Base-by-base conservation (phyloP, 345 rosid species). In the Physaria fendleri region DNA sequence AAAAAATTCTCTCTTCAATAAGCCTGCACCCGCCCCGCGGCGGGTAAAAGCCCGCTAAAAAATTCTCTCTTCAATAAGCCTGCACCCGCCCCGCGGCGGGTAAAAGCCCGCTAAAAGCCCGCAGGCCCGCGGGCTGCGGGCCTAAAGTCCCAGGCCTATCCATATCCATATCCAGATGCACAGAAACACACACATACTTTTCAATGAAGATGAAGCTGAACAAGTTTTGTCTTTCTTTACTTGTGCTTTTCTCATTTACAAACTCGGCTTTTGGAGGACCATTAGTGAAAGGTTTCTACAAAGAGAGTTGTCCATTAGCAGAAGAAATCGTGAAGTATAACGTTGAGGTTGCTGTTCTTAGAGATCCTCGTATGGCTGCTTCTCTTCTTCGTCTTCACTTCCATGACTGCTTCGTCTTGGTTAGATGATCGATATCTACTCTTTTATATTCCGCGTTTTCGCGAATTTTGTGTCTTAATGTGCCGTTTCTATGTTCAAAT, bases 341-440 rank as follows among this genome's bases (percentile, higher is more conserved):
- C 50, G 83, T 90, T 0, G 81, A 77, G 62, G 68, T 65, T 41
- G 95, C 88, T 0, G 75, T 87, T 30, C 69, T 74, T 14, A 79
- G 64, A 73, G 79, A 83, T 67, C 97, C 97, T 51, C 78, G 91
- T 5, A 78, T 83, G 80, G 95, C 95, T 0, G 95, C 91, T 20
- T 82, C 87, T n/a, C 79, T 90, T 29, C 87, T 87, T 34, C 83
- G 95, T 24, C 63, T 90, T 39, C 95, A 90, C 32, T 90, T 85
- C 48, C 96, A 90, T 20, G 97, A 90, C 59, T 90, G 97, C 62
- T 83, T 90, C 40, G 85, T 87, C 57, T 62, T 80, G 89, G 91
- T 87, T 20, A 69, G 56, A 8, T 5, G 30, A 47, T 20, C 30
- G 11, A 23, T 35, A 5, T 46, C 27, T n/a, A 30, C 43, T 57